Conservation (phyloP, 2,329 filamentous ascomycete genomes). For the Phialemonium atrogriseum region DNA sequence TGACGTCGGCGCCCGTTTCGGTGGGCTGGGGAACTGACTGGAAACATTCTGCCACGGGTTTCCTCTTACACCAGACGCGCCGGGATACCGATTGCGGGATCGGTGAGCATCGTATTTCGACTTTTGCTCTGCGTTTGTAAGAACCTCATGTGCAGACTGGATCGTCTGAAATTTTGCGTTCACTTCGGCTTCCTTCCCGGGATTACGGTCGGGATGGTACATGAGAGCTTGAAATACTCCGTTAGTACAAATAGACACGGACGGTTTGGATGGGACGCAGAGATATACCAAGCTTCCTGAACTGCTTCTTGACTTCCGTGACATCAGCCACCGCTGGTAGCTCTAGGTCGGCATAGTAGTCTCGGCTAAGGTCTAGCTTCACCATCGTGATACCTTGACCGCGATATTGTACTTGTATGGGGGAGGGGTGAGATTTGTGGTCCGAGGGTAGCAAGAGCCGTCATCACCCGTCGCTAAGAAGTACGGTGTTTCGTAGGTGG, state of each 20-base stretch:
- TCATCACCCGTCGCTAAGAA: no score
- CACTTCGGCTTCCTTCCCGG: constrained; percentile 70
- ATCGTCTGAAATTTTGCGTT: constrained; percentile 80
- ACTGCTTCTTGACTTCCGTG: constrained; percentile 78
- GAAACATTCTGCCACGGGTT: constrained; percentile 47
- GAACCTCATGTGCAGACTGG: constrained; percentile 74
- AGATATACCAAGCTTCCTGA: constrained; percentile 66
- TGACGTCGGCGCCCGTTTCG: constrained; percentile 15
- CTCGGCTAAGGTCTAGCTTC: constrained; percentile 58
- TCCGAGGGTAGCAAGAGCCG: no score
- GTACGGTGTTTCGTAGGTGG: no score
- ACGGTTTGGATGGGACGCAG: not conserved
- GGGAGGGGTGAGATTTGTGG: no score
- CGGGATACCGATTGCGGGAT: constrained; percentile 30
- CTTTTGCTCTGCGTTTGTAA: constrained; percentile 41
- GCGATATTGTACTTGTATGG: no score
- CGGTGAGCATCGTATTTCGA: constrained; percentile 45
- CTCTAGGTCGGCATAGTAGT: constrained; percentile 83
- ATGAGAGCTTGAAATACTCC: constrained; percentile 53
- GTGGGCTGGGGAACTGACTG: constrained; percentile 41
- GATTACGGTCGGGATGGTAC: constrained; percentile 85
- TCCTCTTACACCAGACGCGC: constrained; percentile 46
- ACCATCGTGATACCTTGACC: no score
- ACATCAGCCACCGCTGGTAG: constrained; percentile 58
- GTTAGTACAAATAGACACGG: constrained; percentile 7